phyloP scores from a whole-genome alignment of 805 yeast genomes.

The Starmerella scarabaei region DNA sequence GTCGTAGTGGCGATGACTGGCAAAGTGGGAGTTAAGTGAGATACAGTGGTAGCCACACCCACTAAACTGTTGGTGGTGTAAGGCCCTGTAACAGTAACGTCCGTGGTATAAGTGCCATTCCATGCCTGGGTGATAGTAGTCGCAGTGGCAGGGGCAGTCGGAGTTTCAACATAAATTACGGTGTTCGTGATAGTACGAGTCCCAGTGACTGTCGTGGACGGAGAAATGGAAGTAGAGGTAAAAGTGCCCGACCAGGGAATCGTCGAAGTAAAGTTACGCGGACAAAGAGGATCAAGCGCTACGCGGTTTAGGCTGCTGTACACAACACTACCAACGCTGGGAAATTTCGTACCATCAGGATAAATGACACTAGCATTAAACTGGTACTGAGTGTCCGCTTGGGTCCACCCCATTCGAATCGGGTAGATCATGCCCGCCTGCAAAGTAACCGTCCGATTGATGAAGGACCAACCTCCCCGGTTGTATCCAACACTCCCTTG shows the following conservation, averaged over 20 bases:
- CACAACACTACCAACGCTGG: neutral
- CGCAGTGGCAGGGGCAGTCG: neutral
- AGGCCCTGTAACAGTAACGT: constrained; percentile 1
- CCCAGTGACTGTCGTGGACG: neutral
- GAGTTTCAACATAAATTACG: neutral
- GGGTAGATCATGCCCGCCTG: neutral
- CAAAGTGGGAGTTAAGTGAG: constrained; percentile 2
- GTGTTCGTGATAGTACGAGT: neutral
- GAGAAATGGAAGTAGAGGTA: neutral
- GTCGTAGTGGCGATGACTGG: neutral
- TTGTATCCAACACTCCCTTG: neutral
- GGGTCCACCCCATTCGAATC: neutral
- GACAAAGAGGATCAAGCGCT: neutral
- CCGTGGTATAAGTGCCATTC: neutral
- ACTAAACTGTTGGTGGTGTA: constrained; percentile 3
- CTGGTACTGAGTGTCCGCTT: neutral
- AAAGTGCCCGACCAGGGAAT: constrained; percentile 3
- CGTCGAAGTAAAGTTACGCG: neutral
- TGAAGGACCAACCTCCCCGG: neutral
- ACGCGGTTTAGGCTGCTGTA: neutral
- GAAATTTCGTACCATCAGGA: neutral
- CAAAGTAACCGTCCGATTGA: neutral
- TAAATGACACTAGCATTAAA: neutral
- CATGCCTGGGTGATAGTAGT: neutral
- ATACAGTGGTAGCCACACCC: constrained; percentile 1